Base-by-base conservation (phyloP, 2,329 filamentous ascomycete species). In the Monilinia aucupariae region DNA sequence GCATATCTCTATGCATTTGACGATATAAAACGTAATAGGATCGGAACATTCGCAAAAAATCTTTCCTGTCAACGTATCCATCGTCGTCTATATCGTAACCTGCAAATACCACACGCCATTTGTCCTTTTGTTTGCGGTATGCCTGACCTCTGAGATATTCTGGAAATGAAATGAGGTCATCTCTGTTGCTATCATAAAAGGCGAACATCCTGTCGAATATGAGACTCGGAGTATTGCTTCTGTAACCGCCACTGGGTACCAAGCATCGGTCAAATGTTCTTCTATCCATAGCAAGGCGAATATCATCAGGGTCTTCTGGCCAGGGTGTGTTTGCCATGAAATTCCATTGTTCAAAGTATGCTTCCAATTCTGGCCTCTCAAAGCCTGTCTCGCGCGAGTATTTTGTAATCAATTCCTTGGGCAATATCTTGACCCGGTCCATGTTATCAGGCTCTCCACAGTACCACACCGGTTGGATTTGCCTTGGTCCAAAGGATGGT, bases 201-300 rank as follows among this genome's bases (percentile, higher is more conserved):
- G 90, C 85, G 76, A 97, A 99, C 84, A 97, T 94, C 68, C 94
- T 89, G 74, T 99, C 93, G 72, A 96, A 94, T 64, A 99, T 90
- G 17, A 96, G 83, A 73, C 96, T 97, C 1, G 93, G 91, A 0
- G 88, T 83, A 13, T 89, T 85, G 62, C 91, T 87, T 39, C 88
- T 84, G 64, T 86, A 84, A n/a, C 88, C 89, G 17, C 89, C 90
- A n/a, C 89, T 89, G 4, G 91, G 91, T 9, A 96, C 87, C 65
- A 97, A 86, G 69, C 92, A 96, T 54, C 90, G 86, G 73, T 97
- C 91, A 76, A 99, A 99, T 0, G 91, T 96, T 75, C 89, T 89
- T 65, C 92, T 86, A 73, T 97, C 92, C 79, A 97, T 96, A 41
- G 92, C 94, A 69, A 93, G 81, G 62, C 83, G 81, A 49, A 97